phyloP scores from a whole-genome alignment of 176 grass and related monocot genomes.

The Triticum aestivum region IWGSC_CS_RefSeq_v2.1 NC_057796.1:318312157-318312656 shows the following conservation, averaged over 20 bases:
- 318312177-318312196: no score
- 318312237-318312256: no score
- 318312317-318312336: background rate
- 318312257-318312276: no score
- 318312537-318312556: conserved; percentile 38
- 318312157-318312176: no score
- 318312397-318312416: conserved; percentile 42
- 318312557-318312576: conserved; percentile 5
- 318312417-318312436: conserved; percentile 54
- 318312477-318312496: conserved; percentile 60
- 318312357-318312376: background rate
- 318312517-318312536: conserved; percentile 50
- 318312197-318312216: no score
- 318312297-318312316: conserved; percentile 45
- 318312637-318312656: conserved; percentile 60
- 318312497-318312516: conserved; percentile 49
- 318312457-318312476: conserved; percentile 48
- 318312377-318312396: background rate
- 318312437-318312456: background rate
- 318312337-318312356: background rate
- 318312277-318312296: background rate
- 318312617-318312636: conserved; percentile 47
- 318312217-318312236: no score
- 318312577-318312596: conserved; percentile 47
- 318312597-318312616: conserved; percentile 73